A percentile compares a stretch with the other conserved stretches of the same genome.
Conservation (phyloP, 371 early-diverging fungal genomes). For the Saksenaea vasiformis region DNA sequence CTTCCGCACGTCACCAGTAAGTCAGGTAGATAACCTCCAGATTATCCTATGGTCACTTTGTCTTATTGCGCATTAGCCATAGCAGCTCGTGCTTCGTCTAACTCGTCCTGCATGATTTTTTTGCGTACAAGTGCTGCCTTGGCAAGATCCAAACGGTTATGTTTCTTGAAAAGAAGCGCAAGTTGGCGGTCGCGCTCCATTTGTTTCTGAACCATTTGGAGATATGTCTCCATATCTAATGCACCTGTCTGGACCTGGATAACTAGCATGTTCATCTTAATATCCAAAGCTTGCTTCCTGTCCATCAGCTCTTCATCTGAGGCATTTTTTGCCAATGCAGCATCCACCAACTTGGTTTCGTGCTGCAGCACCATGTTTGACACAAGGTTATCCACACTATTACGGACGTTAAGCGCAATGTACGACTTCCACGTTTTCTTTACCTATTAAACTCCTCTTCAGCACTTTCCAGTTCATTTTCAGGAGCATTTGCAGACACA, state of each 20-base stretch:
- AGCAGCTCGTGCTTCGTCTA: conserved; percentile 78
- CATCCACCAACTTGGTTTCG: conserved; percentile 59
- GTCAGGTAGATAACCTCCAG: no score
- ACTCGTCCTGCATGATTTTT: conserved; percentile 81
- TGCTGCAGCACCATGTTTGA: conserved; percentile 80
- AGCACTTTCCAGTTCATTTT: conserved; percentile 44
- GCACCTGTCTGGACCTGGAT: conserved; percentile 76
- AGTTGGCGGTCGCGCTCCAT: conserved; percentile 67
- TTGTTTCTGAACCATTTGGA: conserved; percentile 53
- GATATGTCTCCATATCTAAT: conserved; percentile 74
- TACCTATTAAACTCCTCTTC: conserved; percentile 57
- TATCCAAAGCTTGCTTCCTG: conserved; percentile 66
- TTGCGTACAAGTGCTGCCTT: conserved; percentile 66
- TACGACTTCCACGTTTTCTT: not conserved
- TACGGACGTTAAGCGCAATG: not conserved
- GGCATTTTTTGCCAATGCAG: conserved; percentile 38
- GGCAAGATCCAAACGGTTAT: conserved; percentile 66
- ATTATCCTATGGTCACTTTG: no score
- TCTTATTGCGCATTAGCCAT: conserved; percentile 43
- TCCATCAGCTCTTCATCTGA: conserved; percentile 66
- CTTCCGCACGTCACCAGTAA: not conserved
- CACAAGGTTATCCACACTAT: conserved; percentile 70
- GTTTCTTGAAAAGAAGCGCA: conserved; percentile 72
- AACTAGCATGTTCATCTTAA: conserved; percentile 83
- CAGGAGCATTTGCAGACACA: not conserved